Conservation (phyloP, 1,284 basidiomycete species). For the Mycosarcoma maydis region DNA sequence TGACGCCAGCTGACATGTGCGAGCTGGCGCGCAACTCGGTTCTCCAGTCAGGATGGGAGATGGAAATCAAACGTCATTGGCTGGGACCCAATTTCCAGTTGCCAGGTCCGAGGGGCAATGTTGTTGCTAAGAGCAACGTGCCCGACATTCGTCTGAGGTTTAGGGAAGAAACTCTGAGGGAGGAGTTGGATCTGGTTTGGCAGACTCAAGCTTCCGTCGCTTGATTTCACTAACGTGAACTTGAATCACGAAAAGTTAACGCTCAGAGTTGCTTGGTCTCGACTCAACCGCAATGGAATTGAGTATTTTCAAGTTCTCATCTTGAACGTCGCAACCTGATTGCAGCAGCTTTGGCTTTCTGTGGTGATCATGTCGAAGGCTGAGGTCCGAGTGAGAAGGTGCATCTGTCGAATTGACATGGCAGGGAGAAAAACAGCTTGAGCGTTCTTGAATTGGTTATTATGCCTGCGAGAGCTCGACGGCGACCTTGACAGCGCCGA, state of each 20-base stretch:
- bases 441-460: not conserved
- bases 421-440: not conserved
- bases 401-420: not conserved
- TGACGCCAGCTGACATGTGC: slow-evolving; percentile 71
- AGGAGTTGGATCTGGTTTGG: slow-evolving; percentile 72
- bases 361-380: not conserved
- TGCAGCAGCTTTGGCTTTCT: not conserved
- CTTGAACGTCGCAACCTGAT: no score
- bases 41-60: slow-evolving; percentile 96
- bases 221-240: not conserved
- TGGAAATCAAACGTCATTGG: slow-evolving; percentile 97
- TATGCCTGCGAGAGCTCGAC: slow-evolving; percentile 73
- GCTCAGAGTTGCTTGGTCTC: not conserved
- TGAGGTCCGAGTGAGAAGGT: not conserved
- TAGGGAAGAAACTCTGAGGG: slow-evolving; percentile 86
- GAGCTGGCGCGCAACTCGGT: slow-evolving; percentile 97
- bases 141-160: slow-evolving; percentile 88
- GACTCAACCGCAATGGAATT: not conserved
- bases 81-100: slow-evolving; percentile 80
- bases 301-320: no score
- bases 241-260: no score
- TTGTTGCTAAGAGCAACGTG: slow-evolving; percentile 78
- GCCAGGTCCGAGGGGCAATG: slow-evolving; percentile 63
- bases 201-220: slow-evolving; percentile 27
- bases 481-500: slow-evolving; percentile 92